These are phyloP conservation scores for Globisporangium splendens DNA, from an alignment of 352 stramenopile genomes.

Conservation along the genomic window DNA sequence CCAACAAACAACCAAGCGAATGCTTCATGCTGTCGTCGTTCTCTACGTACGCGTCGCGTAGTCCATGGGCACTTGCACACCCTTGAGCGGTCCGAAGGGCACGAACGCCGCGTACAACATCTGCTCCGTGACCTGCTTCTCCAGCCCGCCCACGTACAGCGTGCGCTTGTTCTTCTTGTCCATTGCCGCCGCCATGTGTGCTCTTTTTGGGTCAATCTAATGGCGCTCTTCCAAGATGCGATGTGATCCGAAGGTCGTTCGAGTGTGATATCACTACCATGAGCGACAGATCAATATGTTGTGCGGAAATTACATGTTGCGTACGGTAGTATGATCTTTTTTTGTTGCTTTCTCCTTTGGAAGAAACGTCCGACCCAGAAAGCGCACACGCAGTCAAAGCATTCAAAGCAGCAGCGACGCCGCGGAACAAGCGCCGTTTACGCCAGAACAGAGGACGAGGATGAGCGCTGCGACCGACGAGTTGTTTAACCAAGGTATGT, in stretches of 20 bases:
- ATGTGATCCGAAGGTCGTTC: slow-evolving; percentile 1
- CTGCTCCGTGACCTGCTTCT: slow-evolving; percentile 84
- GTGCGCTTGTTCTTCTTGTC: slow-evolving; percentile 57
- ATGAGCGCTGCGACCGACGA: slow-evolving; percentile 83
- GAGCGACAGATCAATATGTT: background rate
- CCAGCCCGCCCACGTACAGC: slow-evolving; percentile 91
- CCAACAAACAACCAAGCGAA: background rate
- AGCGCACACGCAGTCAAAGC: slow-evolving; percentile 8
- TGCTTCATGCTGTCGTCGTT: no score
- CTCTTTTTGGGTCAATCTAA: no score
- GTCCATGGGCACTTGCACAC: slow-evolving; percentile 74
- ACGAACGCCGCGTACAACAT: slow-evolving; percentile 85
- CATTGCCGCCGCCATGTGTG: slow-evolving; percentile 21
- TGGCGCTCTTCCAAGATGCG: background rate
- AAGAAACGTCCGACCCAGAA: slow-evolving; percentile 10
- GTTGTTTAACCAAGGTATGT: slow-evolving; percentile 82
- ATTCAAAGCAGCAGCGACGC: slow-evolving; percentile 4
- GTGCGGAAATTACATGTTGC: background rate
- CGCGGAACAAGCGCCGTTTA: background rate
- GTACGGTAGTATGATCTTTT: slow-evolving; percentile 14
- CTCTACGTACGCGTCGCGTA: slow-evolving; percentile 56
- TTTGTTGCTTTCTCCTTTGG: slow-evolving; percentile 14
- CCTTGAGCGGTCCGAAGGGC: slow-evolving; percentile 79
- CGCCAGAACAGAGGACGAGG: background rate
- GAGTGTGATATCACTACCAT: slow-evolving; percentile 3